Conservation (phyloP, 352 stramenopile genomes). For the Globisporangium ultimum region DNA sequence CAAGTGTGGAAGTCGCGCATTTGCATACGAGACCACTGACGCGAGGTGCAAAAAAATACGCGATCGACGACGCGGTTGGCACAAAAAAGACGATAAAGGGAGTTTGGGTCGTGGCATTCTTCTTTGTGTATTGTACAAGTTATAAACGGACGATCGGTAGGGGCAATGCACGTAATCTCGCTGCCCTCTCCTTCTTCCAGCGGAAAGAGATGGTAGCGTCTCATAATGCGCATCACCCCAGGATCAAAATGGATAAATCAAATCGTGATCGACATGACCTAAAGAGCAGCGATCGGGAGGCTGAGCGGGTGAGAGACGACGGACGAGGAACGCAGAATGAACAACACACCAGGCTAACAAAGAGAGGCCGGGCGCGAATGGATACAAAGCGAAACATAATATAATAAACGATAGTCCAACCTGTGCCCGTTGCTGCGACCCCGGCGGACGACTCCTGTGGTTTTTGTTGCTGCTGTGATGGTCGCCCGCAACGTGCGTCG, state of each 20-base stretch:
- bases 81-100: no score
- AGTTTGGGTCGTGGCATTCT: not conserved
- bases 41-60: no score
- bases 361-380: not conserved
- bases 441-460: not conserved
- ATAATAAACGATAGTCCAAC: conserved; percentile 7
- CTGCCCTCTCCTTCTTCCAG: conserved; percentile 34
- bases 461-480: conserved; percentile 1
- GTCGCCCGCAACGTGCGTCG: conserved; percentile 6
- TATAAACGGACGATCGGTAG: conserved; percentile 14
- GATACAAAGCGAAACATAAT: conserved; percentile 6
- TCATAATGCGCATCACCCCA: conserved; percentile 6
- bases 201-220: conserved; percentile 27
- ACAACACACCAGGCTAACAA: conserved; percentile 2
- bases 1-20: no score
- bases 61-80: no score
- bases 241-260: no score
- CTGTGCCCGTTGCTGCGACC: not conserved
- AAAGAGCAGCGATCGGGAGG: no score
- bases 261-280: no score
- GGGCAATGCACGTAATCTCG: conserved; percentile 2
- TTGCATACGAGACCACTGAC: no score
- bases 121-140: conserved; percentile 30
- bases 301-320: not conserved
- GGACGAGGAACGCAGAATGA: conserved; percentile 1